Conservation (phyloP, 1,139 yeast genomes). For the Zygosaccharomyces pseudobailii region DNA sequence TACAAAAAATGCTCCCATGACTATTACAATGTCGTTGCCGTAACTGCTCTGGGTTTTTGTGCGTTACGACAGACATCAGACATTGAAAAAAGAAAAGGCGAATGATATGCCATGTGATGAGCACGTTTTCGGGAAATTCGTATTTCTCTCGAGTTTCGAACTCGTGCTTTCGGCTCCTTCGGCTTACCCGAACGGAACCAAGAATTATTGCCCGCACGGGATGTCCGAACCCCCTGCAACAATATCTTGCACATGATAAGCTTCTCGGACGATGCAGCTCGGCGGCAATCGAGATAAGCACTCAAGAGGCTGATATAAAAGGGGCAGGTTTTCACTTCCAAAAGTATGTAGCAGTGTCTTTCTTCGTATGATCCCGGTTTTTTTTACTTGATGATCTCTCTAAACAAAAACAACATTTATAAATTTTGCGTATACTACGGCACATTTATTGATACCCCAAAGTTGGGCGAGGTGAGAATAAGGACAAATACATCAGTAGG, state of each 20-base stretch:
- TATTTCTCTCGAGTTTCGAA: not conserved
- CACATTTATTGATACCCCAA: slow-evolving; percentile 53
- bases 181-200: slow-evolving; percentile 1
- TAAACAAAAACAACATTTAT: not conserved
- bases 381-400: slow-evolving; percentile 2
- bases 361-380: too few species aligned
- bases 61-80: too few species aligned
- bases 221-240: not conserved
- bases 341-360: not conserved
- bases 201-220: not conserved
- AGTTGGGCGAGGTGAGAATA: slow-evolving; percentile 44
- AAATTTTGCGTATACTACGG: slow-evolving; percentile 41
- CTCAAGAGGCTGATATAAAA: not conserved
- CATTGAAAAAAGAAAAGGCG: too few species aligned
- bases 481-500: slow-evolving; percentile 49
- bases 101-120: too few species aligned
- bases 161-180: not conserved
- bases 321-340: not conserved
- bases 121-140: not conserved
- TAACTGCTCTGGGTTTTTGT: too few species aligned
- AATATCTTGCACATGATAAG: not conserved
- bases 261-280: not conserved
- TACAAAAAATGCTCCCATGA: too few species aligned
- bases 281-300: slow-evolving; percentile 1
- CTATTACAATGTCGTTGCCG: too few species aligned